Conservation (phyloP, 768 basidiomycete species). For the Pleurotus sapidus region DNA sequence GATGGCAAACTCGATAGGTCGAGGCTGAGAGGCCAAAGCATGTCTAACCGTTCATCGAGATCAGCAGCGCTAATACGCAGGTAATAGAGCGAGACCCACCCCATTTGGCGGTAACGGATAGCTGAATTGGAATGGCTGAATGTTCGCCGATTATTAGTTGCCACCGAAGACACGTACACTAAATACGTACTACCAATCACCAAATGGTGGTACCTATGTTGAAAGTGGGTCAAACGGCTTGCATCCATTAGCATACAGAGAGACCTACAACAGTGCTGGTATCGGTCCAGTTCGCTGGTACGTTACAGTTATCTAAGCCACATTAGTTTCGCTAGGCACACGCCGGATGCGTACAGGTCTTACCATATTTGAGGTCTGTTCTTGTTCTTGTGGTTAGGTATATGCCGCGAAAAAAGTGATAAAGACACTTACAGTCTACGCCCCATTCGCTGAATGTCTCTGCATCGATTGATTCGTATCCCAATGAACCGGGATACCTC, state of each 20-base stretch:
- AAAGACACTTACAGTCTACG: constrained; percentile 33
- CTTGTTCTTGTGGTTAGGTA: neutral
- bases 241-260: neutral
- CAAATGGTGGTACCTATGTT: constrained; percentile 21
- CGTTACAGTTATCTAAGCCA: constrained; percentile 46
- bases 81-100: constrained; percentile 34
- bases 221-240: neutral
- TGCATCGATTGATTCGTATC: constrained; percentile 47
- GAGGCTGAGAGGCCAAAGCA: constrained; percentile 39
- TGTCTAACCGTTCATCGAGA: constrained; percentile 12
- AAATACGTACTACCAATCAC: constrained; percentile 49
- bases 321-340: neutral
- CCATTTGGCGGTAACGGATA: constrained; percentile 54
- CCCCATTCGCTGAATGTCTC: constrained; percentile 52
- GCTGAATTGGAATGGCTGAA: constrained; percentile 54
- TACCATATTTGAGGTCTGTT: constrained; percentile 48
- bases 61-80: neutral
- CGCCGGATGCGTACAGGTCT: neutral
- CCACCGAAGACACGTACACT: no score
- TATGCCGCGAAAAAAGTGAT: neutral
- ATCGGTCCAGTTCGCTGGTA: constrained; percentile 52
- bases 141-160: no score
- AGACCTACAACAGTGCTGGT: constrained; percentile 23
- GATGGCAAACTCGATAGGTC: constrained; percentile 46
- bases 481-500: constrained; percentile 55